Base-by-base conservation (phyloP, 441 rosid species). In the Flueggea neowawraea region DNA sequence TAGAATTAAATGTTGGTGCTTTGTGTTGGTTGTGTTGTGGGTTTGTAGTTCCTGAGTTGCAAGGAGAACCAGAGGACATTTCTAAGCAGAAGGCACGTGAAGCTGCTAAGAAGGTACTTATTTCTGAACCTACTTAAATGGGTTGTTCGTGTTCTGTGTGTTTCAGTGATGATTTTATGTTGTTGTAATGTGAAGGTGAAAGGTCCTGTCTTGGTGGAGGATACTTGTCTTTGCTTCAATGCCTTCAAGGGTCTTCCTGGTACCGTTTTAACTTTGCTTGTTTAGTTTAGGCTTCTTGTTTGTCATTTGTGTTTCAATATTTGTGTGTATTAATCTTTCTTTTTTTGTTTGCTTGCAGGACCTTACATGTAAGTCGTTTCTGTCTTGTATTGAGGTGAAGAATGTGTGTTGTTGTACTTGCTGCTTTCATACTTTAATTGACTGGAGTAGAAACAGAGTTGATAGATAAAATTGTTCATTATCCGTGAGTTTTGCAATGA, bases 241-340 rank as follows among this genome's bases (percentile, higher is more conserved):
- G 91, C 98, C 13, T 72, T 95, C 3, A 80, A 82, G 73, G 99
- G 99, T 64, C 98, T 91, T 73, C 99, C 99, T 36, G 98, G 97
- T 93, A 72, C 60, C 10, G 65, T 54, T 48, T 12, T 51, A 10
- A 16, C 17, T 12, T 7, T 9, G 43, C 3, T 47, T 3, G 2
- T 28, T 43, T 10, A 14, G 41, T 49, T 45, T 17, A 43, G 14
- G 6, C 0, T 49, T 36, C 33, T 49, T 32, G 16, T 12, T 9
- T 31, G 6, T 32, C 14, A 44, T 9, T 53, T 4, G 28, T 22
- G 28, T 22, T 22, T 22, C 28, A 22, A 22, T 50, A 14, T 43
- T 11, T 13, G 17, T 10, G 9, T 62, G 7, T 14, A 12, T 14
- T 5, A 31, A 60, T 52, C 33, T 9, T 17, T 28, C 31, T n/a